phyloP scores from a whole-genome alignment of 2,329 filamentous ascomycete genomes.

The Diaporthe caulivora region DNA sequence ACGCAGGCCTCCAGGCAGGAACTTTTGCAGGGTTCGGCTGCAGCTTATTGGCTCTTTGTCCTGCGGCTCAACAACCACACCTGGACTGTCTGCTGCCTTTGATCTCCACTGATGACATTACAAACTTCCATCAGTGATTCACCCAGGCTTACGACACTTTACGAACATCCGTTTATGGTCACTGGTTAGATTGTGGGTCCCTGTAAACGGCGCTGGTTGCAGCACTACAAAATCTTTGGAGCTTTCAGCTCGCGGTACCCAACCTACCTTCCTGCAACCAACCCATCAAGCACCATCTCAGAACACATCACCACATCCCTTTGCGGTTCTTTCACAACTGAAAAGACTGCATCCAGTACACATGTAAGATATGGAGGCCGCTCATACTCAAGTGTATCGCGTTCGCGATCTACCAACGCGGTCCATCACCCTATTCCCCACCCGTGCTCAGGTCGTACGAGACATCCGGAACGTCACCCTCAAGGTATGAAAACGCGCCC shows the following conservation, averaged over 20 bases:
- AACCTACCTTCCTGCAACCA: not conserved
- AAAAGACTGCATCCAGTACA: not conserved
- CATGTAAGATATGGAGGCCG: constrained; percentile 51
- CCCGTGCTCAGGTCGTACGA: constrained; percentile 70
- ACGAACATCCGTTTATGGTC: not conserved
- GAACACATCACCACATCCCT: not conserved
- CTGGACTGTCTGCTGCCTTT: not conserved
- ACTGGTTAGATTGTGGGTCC: not conserved
- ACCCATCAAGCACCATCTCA: not conserved
- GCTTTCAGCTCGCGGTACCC: not conserved
- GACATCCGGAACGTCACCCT: constrained; percentile 68
- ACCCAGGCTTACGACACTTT: not conserved
- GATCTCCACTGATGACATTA: not conserved
- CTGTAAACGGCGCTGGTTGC: not conserved
- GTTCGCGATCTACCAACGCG: constrained; percentile 70
- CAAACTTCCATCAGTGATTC: not conserved
- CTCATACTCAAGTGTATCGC: constrained; percentile 62
- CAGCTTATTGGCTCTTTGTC: constrained; percentile 6
- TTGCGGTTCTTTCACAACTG: not conserved
- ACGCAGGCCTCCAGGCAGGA: constrained; percentile 4
- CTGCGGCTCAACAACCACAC: not conserved
- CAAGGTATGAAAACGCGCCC: constrained; percentile 49
- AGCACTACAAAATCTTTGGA: not conserved
- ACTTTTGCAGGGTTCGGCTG: constrained; percentile 13
- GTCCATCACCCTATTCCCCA: constrained; percentile 73